Evolutionary conservation across 345 rosid species (phyloP).

Genomic region (Odontarrhena argentea): DNA sequence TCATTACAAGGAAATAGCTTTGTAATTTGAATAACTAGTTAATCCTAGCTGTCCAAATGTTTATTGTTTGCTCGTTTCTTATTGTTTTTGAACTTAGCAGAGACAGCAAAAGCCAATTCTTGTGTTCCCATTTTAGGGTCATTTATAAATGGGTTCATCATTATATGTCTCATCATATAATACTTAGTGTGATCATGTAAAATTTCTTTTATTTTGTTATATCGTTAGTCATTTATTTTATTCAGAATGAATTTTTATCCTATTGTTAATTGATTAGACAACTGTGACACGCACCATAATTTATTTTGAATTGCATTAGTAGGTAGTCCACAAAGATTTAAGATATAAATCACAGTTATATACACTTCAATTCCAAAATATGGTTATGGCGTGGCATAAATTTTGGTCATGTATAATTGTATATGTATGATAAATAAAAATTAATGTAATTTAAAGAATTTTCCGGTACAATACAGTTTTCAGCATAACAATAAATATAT

Average conservation of each 20-base stretch:
- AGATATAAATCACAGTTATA: too few relatives aligned
- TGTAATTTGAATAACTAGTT: conserved; percentile 25
- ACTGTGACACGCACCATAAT: background rate
- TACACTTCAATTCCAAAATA: too few relatives aligned
- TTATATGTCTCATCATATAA: conserved; percentile 5
- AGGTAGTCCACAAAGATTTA: too few relatives aligned
- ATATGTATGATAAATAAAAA: too few relatives aligned
- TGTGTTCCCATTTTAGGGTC: conserved; percentile 31
- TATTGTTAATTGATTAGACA: background rate
- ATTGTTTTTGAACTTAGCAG: conserved; percentile 18
- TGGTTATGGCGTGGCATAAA: too few relatives aligned
- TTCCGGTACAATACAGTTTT: too few relatives aligned
- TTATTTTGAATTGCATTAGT: background rate
- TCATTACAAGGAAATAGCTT: conserved; percentile 27
- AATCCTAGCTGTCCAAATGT: conserved; percentile 22
- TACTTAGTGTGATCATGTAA: too few relatives aligned
- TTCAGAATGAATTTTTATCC: background rate
- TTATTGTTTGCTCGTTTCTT: background rate
- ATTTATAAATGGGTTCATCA: conserved; percentile 22
- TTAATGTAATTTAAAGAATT: too few relatives aligned
- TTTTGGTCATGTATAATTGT: too few relatives aligned
- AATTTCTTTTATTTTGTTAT: background rate
- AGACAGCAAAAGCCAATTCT: conserved; percentile 33
- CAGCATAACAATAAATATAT: too few relatives aligned
- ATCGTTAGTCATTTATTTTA: background rate